A percentile compares a stretch with the other conserved stretches of the same genome.
These are phyloP conservation scores for Mariannaea elegans DNA, from an alignment of 2,329 filamentous ascomycete genomes.

Conservation along the genomic window DNA sequence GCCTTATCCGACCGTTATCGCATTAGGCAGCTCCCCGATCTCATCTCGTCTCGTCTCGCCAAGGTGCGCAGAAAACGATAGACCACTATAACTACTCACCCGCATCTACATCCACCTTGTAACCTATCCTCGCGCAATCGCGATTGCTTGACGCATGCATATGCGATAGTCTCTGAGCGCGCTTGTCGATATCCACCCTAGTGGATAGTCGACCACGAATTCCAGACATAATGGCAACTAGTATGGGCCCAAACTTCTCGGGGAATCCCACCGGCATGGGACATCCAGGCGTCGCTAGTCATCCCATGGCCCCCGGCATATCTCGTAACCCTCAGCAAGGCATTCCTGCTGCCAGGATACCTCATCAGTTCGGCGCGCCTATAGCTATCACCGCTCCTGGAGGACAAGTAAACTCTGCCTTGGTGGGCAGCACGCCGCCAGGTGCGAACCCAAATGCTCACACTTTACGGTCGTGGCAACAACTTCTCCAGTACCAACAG, in stretches of 20 bases:
- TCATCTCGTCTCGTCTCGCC: slow-evolving; percentile 34
- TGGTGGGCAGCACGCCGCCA: slow-evolving; percentile 82
- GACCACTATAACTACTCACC: slow-evolving; percentile 28
- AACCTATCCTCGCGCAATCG: slow-evolving; percentile 14
- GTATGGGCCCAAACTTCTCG: slow-evolving; percentile 69
- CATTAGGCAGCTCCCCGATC: slow-evolving; percentile 27
- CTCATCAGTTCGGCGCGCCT: slow-evolving; percentile 72
- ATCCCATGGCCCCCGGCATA: slow-evolving; percentile 71
- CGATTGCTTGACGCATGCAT: slow-evolving; percentile 47
- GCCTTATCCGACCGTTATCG: slow-evolving; percentile 34
- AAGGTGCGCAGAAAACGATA: slow-evolving; percentile 42
- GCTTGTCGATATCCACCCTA: slow-evolving; percentile 65
- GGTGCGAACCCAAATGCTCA: slow-evolving; percentile 72
- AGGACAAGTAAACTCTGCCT: slow-evolving; percentile 75
- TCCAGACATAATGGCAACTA: slow-evolving; percentile 72
- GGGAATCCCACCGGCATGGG: slow-evolving; percentile 77
- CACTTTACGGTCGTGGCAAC: slow-evolving; percentile 76
- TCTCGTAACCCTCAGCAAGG: slow-evolving; percentile 76
- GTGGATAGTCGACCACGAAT: slow-evolving; percentile 63
- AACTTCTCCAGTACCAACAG: slow-evolving; percentile 66
- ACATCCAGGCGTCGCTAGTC: slow-evolving; percentile 73
- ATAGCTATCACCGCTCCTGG: slow-evolving; percentile 78
- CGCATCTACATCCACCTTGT: slow-evolving; percentile 31
- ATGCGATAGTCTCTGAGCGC: slow-evolving; percentile 57
- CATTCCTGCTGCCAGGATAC: slow-evolving; percentile 69